A percentile compares a stretch with the other conserved stretches of the same genome.
Conservation (phyloP, 331 rosid genomes). For the Phaseolus coccineus region DNA sequence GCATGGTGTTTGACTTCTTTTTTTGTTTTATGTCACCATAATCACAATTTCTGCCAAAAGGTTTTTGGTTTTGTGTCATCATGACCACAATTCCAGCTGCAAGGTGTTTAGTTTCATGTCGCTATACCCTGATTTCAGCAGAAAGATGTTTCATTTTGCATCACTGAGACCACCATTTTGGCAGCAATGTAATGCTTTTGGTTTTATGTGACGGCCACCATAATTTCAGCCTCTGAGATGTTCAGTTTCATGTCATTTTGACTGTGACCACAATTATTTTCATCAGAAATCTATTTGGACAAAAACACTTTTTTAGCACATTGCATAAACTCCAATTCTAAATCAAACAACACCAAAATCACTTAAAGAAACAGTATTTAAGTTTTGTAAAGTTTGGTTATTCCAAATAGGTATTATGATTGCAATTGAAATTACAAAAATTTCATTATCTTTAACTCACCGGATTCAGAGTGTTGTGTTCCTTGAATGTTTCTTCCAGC, state of each 20-base stretch:
- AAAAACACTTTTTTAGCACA: not conserved
- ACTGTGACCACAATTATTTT: too few species aligned
- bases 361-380: not conserved
- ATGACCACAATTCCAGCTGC: not conserved
- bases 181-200: too few species aligned
- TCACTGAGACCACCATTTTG: too few species aligned
- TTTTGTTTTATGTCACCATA: not conserved
- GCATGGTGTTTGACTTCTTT: too few species aligned
- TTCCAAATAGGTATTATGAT: constrained; percentile 3
- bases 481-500: constrained; percentile 92
- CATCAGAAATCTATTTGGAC: not conserved
- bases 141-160: too few species aligned
- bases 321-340: not conserved
- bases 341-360: not conserved
- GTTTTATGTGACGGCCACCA: not conserved
- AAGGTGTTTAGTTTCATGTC: not conserved
- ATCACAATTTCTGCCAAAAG: not conserved
- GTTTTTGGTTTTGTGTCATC: too few species aligned
- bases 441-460: constrained; percentile 64
- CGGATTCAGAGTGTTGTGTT: constrained; percentile 81
- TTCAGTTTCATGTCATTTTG: too few species aligned
- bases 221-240: not conserved
- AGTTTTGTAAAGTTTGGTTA: not conserved
- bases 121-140: too few species aligned
- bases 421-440: constrained; percentile 10